Evolutionary conservation across 495 filamentous ascomycete genomes (phyloP).

Genomic region (Daldinia decipiens): DNA sequence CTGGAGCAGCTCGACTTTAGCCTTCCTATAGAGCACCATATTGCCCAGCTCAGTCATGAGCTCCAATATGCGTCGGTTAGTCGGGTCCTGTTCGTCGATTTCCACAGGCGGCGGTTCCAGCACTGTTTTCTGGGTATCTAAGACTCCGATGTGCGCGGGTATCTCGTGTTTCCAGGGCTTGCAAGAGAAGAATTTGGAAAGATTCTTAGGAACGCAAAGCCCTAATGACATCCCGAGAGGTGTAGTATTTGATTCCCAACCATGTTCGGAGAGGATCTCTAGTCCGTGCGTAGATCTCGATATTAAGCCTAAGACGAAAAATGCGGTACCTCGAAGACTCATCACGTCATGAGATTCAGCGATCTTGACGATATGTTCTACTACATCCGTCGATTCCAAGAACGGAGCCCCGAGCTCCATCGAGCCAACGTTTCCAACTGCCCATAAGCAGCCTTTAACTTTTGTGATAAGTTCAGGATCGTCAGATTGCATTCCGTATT

Average conservation of each 20-base stretch:
- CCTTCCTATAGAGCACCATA: slow-evolving; percentile 82
- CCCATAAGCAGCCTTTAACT: slow-evolving; percentile 97
- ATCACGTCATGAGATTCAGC: slow-evolving; percentile 87
- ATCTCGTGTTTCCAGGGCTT: slow-evolving; percentile 59
- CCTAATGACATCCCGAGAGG: slow-evolving; percentile 84
- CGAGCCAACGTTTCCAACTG: slow-evolving; percentile 95
- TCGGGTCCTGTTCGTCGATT: slow-evolving; percentile 51
- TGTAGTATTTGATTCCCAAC: slow-evolving; percentile 93
- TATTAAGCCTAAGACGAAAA: slow-evolving; percentile 93
- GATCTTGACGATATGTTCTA: slow-evolving; percentile 84
- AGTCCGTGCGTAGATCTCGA: slow-evolving; percentile 92
- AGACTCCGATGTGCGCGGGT: slow-evolving; percentile 54
- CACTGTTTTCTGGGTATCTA: slow-evolving; percentile 57
- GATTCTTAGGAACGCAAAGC: slow-evolving; percentile 82
- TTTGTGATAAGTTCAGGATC: slow-evolving; percentile 90
- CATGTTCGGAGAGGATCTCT: slow-evolving; percentile 83
- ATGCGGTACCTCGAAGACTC: slow-evolving; percentile 92
- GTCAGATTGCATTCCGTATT: slow-evolving; percentile 82
- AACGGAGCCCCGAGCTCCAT: slow-evolving; percentile 98
- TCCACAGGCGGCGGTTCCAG: slow-evolving; percentile 47
- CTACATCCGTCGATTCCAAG: slow-evolving; percentile 85
- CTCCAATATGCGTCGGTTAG: slow-evolving; percentile 77
- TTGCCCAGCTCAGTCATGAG: slow-evolving; percentile 89
- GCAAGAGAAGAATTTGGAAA: slow-evolving; percentile 77
- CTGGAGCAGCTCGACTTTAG: slow-evolving; percentile 75